phyloP scores from a whole-genome alignment of 768 basidiomycete genomes.

The Pisolithus microcarpus region DNA sequence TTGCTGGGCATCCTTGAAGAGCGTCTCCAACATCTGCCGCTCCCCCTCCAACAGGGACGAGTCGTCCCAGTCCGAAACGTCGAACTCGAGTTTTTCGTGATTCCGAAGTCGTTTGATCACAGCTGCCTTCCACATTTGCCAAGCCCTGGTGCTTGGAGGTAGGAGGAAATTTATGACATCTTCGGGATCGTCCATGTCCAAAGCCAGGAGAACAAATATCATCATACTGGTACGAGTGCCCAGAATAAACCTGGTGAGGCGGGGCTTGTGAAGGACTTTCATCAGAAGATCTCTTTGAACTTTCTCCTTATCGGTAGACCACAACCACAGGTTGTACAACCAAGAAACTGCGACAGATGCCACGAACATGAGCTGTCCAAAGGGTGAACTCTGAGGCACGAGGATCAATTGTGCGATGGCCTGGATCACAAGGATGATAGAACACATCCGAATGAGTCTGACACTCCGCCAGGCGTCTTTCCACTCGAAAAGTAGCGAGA shows the following conservation, averaged over 20 bases:
- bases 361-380: conserved; percentile 32
- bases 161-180: background rate
- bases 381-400: conserved; percentile 24
- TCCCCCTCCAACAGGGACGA: background rate
- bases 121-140: conserved; percentile 1
- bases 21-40: background rate
- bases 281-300: conserved; percentile 15
- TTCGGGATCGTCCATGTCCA: background rate
- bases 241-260: background rate
- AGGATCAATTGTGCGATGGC: conserved; percentile 27
- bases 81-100: background rate
- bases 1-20: background rate
- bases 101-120: background rate
- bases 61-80: background rate
- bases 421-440: conserved; percentile 22
- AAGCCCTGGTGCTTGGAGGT: background rate
- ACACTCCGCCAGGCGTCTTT: conserved; percentile 7
- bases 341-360: conserved; percentile 26
- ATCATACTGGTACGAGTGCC: background rate
- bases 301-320: conserved; percentile 25
- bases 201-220: conserved; percentile 1
- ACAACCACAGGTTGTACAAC: conserved; percentile 24
- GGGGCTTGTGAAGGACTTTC: background rate
- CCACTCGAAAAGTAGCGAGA: conserved; percentile 13
- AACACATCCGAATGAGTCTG: conserved; percentile 10